phyloP scores from a whole-genome alignment of 306 rosid genomes.

The Quercus parvula region DNA sequence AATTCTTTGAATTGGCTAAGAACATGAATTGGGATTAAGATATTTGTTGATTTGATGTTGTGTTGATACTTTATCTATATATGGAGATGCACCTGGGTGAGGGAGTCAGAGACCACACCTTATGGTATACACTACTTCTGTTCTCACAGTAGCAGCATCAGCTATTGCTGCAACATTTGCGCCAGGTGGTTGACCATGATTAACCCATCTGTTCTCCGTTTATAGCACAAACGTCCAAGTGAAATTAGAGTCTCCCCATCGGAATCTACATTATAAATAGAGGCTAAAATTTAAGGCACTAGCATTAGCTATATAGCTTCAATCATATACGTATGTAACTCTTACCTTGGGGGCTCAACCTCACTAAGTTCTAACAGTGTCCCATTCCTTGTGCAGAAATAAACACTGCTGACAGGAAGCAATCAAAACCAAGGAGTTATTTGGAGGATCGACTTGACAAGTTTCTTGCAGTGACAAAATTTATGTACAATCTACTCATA shows the following conservation, averaged over 20 bases:
- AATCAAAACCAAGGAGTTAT: conserved; percentile 19
- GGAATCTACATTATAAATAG: conserved; percentile 15
- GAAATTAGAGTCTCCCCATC: conserved; percentile 42
- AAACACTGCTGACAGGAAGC: conserved; percentile 53
- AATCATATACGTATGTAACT: conserved; percentile 19
- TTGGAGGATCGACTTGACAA: conserved; percentile 12
- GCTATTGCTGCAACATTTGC: conserved; percentile 90
- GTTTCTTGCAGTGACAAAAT: conserved; percentile 9
- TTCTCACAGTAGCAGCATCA: conserved; percentile 59
- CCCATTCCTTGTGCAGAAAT: conserved; percentile 76
- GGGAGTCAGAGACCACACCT: conserved; percentile 53
- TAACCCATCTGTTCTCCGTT: conserved; percentile 83
- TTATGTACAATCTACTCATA: conserved; percentile 20
- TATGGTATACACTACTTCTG: conserved; percentile 75
- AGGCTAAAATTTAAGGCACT: conserved; percentile 3
- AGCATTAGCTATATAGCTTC: conserved; percentile 13
- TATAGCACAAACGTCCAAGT: conserved; percentile 30
- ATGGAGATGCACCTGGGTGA: background rate
- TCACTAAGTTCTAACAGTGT: conserved; percentile 57
- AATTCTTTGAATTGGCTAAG: background rate
- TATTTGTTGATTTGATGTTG: background rate
- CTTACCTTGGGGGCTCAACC: conserved; percentile 77
- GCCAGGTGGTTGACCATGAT: conserved; percentile 83
- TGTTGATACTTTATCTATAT: background rate
- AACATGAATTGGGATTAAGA: background rate